Conservation (phyloP, 257 asterid genomes). For the Solanum chmielewskii region DNA sequence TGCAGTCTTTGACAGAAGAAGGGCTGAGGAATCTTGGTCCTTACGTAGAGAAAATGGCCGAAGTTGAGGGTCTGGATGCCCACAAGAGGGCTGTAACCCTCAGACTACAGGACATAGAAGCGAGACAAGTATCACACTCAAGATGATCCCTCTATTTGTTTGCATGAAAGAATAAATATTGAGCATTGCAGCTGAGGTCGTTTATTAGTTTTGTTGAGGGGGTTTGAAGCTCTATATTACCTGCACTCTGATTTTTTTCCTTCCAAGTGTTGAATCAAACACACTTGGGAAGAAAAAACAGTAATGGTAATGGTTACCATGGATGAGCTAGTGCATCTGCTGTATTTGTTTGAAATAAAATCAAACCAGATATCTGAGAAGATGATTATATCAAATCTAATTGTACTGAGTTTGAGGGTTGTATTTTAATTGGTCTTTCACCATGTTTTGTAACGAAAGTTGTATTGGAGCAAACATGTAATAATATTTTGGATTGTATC, state of each 20-base stretch:
- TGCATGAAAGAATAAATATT: background rate
- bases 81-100: conserved; percentile 95
- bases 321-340: background rate
- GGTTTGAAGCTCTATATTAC: background rate
- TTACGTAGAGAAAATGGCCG: conserved; percentile 86
- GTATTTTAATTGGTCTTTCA: background rate
- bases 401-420: background rate
- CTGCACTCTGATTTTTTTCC: background rate
- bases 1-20: conserved; percentile 82
- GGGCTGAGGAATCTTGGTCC: conserved; percentile 88
- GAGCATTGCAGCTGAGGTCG: background rate
- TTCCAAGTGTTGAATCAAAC: background rate
- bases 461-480: background rate
- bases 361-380: background rate
- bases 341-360: background rate
- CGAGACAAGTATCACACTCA: conserved; percentile 1
- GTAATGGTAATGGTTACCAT: background rate
- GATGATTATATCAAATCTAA: background rate
- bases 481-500: background rate
- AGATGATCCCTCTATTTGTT: background rate
- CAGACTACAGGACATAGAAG: conserved; percentile 82
- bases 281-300: background rate
- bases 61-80: conserved; percentile 89
- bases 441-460: background rate
- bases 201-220: background rate